These are phyloP conservation scores for Gigaspora rosea DNA, from an alignment of 192 early-diverging fungal species.

Conservation along the genomic window DNA sequence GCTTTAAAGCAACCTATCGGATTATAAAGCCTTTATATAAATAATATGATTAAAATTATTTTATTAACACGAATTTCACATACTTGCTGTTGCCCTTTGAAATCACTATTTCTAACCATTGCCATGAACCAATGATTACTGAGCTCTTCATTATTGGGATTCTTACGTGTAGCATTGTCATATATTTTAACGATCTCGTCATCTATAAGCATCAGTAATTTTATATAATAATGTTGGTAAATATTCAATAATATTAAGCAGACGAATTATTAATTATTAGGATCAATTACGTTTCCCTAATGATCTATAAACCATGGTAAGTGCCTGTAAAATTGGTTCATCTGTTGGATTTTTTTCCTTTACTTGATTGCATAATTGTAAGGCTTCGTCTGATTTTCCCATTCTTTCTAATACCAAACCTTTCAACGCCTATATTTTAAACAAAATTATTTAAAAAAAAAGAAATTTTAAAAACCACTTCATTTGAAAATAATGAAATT, in stretches of 20 bases:
- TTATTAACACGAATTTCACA: background rate
- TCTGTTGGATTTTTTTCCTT: slow-evolving; percentile 61
- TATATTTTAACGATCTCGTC: slow-evolving; percentile 76
- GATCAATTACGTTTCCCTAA: slow-evolving; percentile 49
- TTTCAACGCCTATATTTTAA: slow-evolving; percentile 65
- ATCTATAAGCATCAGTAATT: slow-evolving; percentile 37
- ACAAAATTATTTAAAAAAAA: background rate
- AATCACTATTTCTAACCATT: slow-evolving; percentile 66
- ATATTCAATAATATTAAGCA: no score
- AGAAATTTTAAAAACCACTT: background rate
- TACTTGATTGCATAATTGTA: slow-evolving; percentile 63
- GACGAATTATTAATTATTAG: no score
- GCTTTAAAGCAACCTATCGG: slow-evolving; percentile 69
- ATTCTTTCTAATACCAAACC: slow-evolving; percentile 65
- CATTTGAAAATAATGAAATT: background rate
- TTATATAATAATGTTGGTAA: no score
- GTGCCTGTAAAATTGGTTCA: slow-evolving; percentile 60
- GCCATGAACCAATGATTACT: slow-evolving; percentile 83
- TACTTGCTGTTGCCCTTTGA: slow-evolving; percentile 68
- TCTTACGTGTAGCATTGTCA: slow-evolving; percentile 57
- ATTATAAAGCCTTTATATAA: slow-evolving; percentile 4
- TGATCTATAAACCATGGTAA: slow-evolving; percentile 58
- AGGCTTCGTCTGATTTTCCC: slow-evolving; percentile 66
- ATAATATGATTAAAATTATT: background rate
- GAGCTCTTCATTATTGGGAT: slow-evolving; percentile 72